These are phyloP conservation scores for Fistulinella prunicolor DNA, from an alignment of 768 basidiomycete genomes.

Conservation along the genomic window DNA sequence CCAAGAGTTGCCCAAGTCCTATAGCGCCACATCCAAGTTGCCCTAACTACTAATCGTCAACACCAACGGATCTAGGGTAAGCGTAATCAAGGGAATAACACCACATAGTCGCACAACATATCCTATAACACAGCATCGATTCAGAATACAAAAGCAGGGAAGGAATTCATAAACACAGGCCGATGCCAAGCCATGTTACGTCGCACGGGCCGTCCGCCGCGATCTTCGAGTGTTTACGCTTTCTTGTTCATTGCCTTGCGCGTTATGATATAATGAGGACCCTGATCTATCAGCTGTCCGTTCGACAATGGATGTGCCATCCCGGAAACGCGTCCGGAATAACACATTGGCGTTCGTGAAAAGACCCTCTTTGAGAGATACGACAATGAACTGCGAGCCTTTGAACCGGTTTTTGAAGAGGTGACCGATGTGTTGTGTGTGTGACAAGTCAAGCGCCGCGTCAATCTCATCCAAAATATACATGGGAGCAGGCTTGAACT, in stretches of 20 bases:
- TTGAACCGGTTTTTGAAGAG: constrained; percentile 98
- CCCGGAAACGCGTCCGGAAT: constrained; percentile 89
- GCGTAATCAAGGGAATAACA: neutral
- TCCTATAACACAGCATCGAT: constrained; percentile 14
- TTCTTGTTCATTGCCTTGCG: constrained; percentile 12
- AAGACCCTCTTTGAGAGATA: constrained; percentile 92
- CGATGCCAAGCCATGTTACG: neutral
- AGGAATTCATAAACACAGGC: neutral
- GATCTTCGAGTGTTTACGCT: constrained; percentile 17
- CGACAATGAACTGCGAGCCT: constrained; percentile 97
- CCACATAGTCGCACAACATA: constrained; percentile 2
- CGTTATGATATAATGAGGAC: constrained; percentile 39
- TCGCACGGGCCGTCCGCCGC: constrained; percentile 10
- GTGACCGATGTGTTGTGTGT: constrained; percentile 96
- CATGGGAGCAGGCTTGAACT: constrained; percentile 99
- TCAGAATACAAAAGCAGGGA: constrained; percentile 1
- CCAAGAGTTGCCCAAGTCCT: too few species aligned
- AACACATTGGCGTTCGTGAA: constrained; percentile 98
- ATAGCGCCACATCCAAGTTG: too few species aligned
- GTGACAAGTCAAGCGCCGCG: constrained; percentile 92
- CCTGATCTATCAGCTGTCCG: constrained; percentile 66
- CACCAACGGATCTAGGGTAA: too few species aligned
- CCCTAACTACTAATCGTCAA: too few species aligned
- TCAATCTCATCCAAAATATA: constrained; percentile 99
- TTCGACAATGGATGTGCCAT: constrained; percentile 91